These are phyloP conservation scores for Hymenoscyphus occultus DNA, from an alignment of 2,329 filamentous ascomycete genomes.

Conservation along the genomic window DNA sequence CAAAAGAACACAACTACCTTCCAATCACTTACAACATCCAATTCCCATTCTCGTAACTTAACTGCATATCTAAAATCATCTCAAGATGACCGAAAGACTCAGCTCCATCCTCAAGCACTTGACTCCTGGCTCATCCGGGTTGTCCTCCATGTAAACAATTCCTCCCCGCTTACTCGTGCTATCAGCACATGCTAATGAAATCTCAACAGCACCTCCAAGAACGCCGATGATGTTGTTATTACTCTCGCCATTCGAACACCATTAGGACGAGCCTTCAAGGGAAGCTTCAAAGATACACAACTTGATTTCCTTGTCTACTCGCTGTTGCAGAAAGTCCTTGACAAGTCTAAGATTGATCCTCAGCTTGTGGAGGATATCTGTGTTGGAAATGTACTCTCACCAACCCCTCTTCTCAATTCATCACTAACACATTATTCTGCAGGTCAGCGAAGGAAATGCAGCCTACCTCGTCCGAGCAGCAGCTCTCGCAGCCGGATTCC, in stretches of 20 bases:
- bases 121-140: conserved; percentile 65
- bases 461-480: conserved; percentile 92
- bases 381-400: conserved; percentile 73
- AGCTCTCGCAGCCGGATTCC: conserved; percentile 84
- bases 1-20: too few relatives aligned
- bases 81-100: conserved; percentile 79
- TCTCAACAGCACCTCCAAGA: conserved; percentile 72
- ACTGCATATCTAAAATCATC: background rate
- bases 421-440: background rate
- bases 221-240: conserved; percentile 94
- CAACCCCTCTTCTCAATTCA: conserved; percentile 1
- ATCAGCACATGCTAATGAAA: conserved; percentile 28
- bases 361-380: conserved; percentile 84
- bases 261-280: conserved; percentile 83
- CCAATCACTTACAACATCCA: background rate
- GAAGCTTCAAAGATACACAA: conserved; percentile 89
- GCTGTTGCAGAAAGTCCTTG: conserved; percentile 71
- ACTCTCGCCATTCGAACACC: conserved; percentile 89
- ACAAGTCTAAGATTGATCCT: conserved; percentile 75
- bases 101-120: conserved; percentile 86
- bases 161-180: background rate
- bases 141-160: conserved; percentile 73
- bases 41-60: background rate
- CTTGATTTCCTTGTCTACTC: conserved; percentile 85
- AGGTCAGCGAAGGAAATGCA: conserved; percentile 77